phyloP scores from a whole-genome alignment of 169 alveolate genomes.

The Plasmodium inui region DNA sequence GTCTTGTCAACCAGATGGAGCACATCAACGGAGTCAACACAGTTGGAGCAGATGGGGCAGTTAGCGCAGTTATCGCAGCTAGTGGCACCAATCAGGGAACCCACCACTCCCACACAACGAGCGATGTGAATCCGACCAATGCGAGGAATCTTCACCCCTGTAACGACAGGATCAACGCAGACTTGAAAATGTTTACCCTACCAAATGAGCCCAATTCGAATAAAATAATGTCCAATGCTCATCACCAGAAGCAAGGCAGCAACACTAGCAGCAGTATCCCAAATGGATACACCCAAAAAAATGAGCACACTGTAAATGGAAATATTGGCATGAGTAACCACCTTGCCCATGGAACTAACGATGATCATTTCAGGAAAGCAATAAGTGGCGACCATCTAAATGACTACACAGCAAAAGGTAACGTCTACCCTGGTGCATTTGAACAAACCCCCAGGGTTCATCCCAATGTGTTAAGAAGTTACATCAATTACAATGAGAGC shows the following conservation, averaged over 20 bases:
- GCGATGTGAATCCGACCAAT: not conserved
- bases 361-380: not conserved
- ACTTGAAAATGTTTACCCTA: not conserved
- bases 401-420: not conserved
- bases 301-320: not conserved
- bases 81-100: not conserved
- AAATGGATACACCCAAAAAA: not conserved
- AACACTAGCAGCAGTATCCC: not conserved
- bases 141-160: not conserved
- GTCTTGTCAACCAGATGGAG: constrained; percentile 61
- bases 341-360: not conserved
- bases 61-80: not conserved
- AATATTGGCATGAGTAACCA: not conserved
- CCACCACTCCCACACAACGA: not conserved
- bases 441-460: not conserved
- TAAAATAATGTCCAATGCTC: not conserved
- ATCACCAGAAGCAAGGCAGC: not conserved
- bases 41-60: not conserved
- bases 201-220: not conserved
- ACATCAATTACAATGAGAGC: not conserved
- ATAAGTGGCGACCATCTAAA: not conserved
- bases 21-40: not conserved
- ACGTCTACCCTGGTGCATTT: not conserved
- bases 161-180: not conserved
- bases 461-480: not conserved